Evolutionary conservation across 768 basidiomycete genomes (phyloP).

Genomic region (Panellus pusillus): DNA sequence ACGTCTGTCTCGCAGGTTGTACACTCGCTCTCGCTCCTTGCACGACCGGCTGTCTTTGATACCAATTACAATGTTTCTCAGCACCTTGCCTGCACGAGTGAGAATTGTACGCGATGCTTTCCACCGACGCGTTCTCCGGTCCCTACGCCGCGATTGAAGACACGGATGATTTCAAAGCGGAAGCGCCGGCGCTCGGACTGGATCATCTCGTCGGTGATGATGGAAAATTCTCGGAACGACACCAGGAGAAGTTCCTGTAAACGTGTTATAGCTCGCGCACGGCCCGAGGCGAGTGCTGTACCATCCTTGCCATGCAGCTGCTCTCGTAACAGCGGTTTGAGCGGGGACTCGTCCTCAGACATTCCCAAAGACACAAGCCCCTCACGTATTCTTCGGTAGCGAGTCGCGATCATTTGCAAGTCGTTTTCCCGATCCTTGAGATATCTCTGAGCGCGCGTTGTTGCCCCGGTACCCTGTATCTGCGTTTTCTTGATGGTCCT

Average conservation of each 20-base stretch:
- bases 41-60: too few relatives aligned
- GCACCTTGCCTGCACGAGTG: too few relatives aligned
- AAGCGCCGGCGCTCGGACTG: constrained; percentile 80
- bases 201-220: constrained; percentile 95
- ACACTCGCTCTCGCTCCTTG: too few relatives aligned
- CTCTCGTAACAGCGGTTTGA: constrained; percentile 20
- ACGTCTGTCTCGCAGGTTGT: too few relatives aligned
- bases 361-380: not conserved
- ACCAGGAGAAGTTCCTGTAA: constrained; percentile 97
- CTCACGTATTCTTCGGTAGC: too few relatives aligned
- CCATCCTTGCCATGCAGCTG: constrained; percentile 24
- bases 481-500: not conserved
- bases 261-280: constrained; percentile 89
- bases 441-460: constrained; percentile 26
- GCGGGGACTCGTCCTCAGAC: constrained; percentile 1
- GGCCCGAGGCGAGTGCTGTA: too few relatives aligned
- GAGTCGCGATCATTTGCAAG: too few relatives aligned
- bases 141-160: too few relatives aligned
- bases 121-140: too few relatives aligned
- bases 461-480: not conserved
- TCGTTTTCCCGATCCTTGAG: too few relatives aligned
- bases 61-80: too few relatives aligned
- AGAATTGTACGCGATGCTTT: too few relatives aligned
- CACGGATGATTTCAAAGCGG: constrained; percentile 86
- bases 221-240: constrained; percentile 95